Conservation (phyloP, 257 asterid species). For the Scutellaria minor region DNA sequence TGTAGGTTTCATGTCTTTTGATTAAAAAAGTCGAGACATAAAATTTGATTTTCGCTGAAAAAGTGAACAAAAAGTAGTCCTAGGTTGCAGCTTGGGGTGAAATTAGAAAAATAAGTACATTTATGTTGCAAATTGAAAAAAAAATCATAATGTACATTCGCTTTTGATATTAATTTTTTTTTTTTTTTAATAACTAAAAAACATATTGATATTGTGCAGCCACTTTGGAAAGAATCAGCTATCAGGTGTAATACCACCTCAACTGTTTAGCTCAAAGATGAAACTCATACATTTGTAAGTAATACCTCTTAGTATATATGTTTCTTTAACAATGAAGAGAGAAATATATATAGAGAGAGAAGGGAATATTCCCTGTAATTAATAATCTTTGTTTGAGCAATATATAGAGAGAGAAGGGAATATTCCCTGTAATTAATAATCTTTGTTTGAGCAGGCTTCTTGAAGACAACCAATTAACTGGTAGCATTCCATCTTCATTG, state of each 20-base stretch:
- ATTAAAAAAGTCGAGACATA: too few relatives aligned
- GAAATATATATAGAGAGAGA: neutral
- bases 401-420: neutral
- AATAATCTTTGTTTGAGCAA: conserved; percentile 28
- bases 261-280: conserved; percentile 63
- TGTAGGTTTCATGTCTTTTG: too few relatives aligned
- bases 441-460: conserved; percentile 64
- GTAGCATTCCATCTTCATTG: conserved; percentile 71
- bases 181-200: neutral
- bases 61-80: too few relatives aligned
- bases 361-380: neutral
- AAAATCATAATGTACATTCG: too few relatives aligned
- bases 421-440: neutral
- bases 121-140: too few relatives aligned
- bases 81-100: too few relatives aligned
- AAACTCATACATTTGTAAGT: conserved; percentile 85
- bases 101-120: too few relatives aligned
- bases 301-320: neutral
- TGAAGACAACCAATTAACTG: conserved; percentile 65
- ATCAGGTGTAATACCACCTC: conserved; percentile 73
- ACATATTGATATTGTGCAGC: conserved; percentile 48
- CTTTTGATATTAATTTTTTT: neutral
- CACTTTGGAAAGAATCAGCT: conserved; percentile 82
- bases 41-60: too few relatives aligned
- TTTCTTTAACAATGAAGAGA: neutral